Percentiles rank a stretch among this genome's conserved stretches.
These are phyloP conservation scores for Chlorella ohadii DNA, from an alignment of 139 green algal genomes.

Conservation along the genomic window DNA sequence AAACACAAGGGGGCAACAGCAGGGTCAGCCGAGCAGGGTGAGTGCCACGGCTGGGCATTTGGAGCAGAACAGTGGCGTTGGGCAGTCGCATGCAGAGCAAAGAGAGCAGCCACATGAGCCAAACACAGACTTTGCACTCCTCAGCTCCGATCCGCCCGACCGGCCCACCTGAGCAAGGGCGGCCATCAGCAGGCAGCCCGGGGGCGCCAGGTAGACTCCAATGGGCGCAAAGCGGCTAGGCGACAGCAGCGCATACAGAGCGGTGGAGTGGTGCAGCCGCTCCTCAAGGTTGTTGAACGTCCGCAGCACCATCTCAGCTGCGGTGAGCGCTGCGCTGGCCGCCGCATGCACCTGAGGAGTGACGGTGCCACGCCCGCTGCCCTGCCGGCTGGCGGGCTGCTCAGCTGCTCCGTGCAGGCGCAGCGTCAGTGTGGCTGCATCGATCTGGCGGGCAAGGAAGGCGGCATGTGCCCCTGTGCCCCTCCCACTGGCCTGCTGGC, in stretches of 20 bases:
- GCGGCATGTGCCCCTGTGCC: slow-evolving; percentile 14
- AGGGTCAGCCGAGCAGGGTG: background rate
- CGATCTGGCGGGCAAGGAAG: slow-evolving; percentile 3
- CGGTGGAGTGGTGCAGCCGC: slow-evolving; percentile 83
- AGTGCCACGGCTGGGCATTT: no score
- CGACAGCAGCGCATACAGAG: slow-evolving; percentile 72
- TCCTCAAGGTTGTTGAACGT: slow-evolving; percentile 84
- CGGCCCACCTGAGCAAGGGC: slow-evolving; percentile 69
- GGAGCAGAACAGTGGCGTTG: no score
- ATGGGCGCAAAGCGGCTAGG: slow-evolving; percentile 68
- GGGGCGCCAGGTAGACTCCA: slow-evolving; percentile 72
- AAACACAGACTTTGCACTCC: no score
- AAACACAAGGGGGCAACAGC: background rate
- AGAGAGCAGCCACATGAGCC: no score
- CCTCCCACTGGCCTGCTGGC: slow-evolving; percentile 7
- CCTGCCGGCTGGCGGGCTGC: no score
- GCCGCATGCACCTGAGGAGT: background rate
- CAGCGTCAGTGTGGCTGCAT: slow-evolving; percentile 21
- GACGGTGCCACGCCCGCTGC: no score
- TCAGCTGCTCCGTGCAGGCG: background rate
- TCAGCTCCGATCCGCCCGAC: no score
- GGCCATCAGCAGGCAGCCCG: slow-evolving; percentile 60
- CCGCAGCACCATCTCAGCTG: slow-evolving; percentile 6
- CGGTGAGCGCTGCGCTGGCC: background rate
- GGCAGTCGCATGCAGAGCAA: no score